Evolutionary conservation across 495 filamentous ascomycete genomes (phyloP).

Genomic region (Evansstolkia leycettana): DNA sequence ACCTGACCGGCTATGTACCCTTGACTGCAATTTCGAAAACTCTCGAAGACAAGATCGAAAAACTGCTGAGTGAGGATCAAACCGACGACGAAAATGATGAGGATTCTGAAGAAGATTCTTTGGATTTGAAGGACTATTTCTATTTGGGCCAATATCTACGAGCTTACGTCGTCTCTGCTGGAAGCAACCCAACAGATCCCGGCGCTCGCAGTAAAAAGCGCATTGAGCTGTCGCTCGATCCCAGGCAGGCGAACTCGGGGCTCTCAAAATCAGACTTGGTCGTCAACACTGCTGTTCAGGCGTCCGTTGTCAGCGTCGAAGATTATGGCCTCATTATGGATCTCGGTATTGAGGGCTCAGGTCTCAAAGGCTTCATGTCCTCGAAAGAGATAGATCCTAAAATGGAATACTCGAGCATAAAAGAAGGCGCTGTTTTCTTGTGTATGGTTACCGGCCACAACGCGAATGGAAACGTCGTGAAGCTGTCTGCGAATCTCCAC

Average conservation of each 20-base stretch:
- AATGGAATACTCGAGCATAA: constrained; percentile 45
- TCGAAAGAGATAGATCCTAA: constrained; percentile 62
- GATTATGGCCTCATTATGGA: constrained; percentile 95
- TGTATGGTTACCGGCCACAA: constrained; percentile 69
- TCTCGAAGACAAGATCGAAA: constrained; percentile 55
- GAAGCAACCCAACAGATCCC: constrained; percentile 38
- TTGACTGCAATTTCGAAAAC: constrained; percentile 79
- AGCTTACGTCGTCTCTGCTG: constrained; percentile 67
- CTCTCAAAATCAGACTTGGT: constrained; percentile 59
- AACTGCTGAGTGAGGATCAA: constrained; percentile 45
- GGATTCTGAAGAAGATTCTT: constrained; percentile 42
- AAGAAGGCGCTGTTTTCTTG: constrained; percentile 72
- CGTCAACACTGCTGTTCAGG: constrained; percentile 64
- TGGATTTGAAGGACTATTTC: constrained; percentile 65
- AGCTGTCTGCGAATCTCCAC: constrained; percentile 66
- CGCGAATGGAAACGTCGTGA: constrained; percentile 68
- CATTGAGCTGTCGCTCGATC: constrained; percentile 75
- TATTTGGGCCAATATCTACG: constrained; percentile 80
- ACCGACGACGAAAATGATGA: constrained; percentile 39
- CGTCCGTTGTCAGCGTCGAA: constrained; percentile 78
- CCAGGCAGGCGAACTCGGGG: constrained; percentile 60
- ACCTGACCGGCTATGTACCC: constrained; percentile 77
- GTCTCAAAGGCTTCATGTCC: constrained; percentile 75
- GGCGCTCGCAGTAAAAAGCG: constrained; percentile 56
- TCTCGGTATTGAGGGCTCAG: constrained; percentile 55